Evolutionary conservation across 179 eudicot genomes (phyloP).

Genomic region (Gypsophila paniculata): DNA sequence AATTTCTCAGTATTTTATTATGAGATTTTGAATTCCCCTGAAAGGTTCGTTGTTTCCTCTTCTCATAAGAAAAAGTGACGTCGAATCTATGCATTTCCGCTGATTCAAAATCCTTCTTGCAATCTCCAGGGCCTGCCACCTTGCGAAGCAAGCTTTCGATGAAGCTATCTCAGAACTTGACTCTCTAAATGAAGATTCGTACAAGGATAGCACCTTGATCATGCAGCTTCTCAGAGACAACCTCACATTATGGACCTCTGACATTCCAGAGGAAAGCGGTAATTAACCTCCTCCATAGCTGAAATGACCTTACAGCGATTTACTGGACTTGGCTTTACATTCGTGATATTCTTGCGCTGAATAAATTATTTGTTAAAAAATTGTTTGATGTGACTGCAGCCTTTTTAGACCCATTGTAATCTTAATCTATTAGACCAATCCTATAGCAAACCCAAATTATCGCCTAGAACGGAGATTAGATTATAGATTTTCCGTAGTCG

Average conservation of each 20-base stretch:
- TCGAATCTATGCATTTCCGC: not conserved
- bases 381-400: too few species aligned
- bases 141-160: constrained; percentile 29
- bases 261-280: constrained; percentile 28
- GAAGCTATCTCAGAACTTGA: constrained; percentile 33
- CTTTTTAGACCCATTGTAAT: too few species aligned
- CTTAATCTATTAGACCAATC: not conserved
- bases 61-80: not conserved
- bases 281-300: not conserved
- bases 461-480: not conserved
- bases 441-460: not conserved
- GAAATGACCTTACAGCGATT: not conserved
- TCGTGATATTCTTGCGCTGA: not conserved
- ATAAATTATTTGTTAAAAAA: too few species aligned
- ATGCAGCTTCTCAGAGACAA: constrained; percentile 37
- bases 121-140: constrained; percentile 23
- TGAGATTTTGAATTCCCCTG: constrained; percentile 55
- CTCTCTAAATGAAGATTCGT: constrained; percentile 31
- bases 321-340: not conserved
- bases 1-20: constrained; percentile 61
- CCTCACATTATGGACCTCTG: constrained; percentile 32
- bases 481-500: not conserved
- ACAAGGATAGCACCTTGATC: constrained; percentile 35
- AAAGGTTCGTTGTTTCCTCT: constrained; percentile 33
- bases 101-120: not conserved